Evolutionary conservation across 257 asterid species (phyloP), one percentile per base, ranked within the genome.

Genomic region (Pogostemon cablin): DNA sequence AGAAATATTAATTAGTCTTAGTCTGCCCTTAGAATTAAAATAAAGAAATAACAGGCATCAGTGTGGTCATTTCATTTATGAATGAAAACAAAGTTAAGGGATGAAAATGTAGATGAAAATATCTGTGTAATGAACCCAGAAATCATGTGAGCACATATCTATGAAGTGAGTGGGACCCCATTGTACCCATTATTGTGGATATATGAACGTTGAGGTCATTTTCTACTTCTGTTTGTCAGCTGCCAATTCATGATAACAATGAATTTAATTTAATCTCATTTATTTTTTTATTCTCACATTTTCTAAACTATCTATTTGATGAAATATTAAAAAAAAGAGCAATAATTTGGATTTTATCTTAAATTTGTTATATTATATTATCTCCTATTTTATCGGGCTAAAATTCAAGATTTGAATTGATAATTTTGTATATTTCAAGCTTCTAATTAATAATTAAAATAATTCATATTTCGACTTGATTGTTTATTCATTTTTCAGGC

Each of bases 131-230:
- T 12, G 5, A 39, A 11, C 73, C 67, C 50, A 49, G 5, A 35
- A 59, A 54, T 72, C 81, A 67, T 60, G 81, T 72, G 78, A 67
- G 4, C 6, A 5, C 40, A 6, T n/a, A 69, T 32, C 49, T 3
- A 69, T 1, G 4, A 38, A 67, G 17, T 8, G 50, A n/a, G 32
- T 25, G 32, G 32, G 32, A 8, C 46, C 66, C 60, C 46, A 40
- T 69, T 32, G 62, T 9, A 77, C 40, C 67, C 9, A 65, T 76
- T 7, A 71, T 49, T 53, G 1, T 9, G n/a, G 15, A 50, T 50
- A 7, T 41, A 39, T 43, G 64, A 53, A n/a, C 72, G 75, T 77
- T 77, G 39, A 62, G 0, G 78, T 72, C 78, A 38, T 39, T 77
- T 65, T 77, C 78, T 37, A 20, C 43, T 38, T 57, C 35, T 58